Base-by-base conservation (phyloP, 768 basidiomycete species). In the Lactifluus rugatus region DNA sequence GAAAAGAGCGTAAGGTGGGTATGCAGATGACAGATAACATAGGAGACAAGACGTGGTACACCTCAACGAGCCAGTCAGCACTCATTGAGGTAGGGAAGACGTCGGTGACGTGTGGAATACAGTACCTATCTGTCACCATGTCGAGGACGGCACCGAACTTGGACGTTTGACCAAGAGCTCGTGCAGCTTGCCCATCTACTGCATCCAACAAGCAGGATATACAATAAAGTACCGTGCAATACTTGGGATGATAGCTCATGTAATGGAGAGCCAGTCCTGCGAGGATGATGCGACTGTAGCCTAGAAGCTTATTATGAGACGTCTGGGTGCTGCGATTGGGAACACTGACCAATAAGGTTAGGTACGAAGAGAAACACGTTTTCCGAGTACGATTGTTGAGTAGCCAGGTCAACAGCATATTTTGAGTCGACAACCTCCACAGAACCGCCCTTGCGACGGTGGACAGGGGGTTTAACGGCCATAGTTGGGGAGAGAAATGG, bases 81-180 rank as follows among this genome's bases (percentile, higher is more conserved):
- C 19, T 8, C 11, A 39, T 7, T 25, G 14, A n/a, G 19, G 34
- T 3, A 37, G 37, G 10, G 32, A 36, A 36, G 25, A 45, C 17
- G 41, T 39, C 52, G 28, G 11, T 10, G 34, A 48, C 26, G n/a
- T 11, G 26, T 10, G 23, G 70, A 84, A 63, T 63, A 95, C 93
- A 84, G 62, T 63, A 95, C 93, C 95, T 77, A 71, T 99, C 96
- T 6, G 96, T 98, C 42, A 99, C 95, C 96, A 99, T 99, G 72
- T 99, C 96, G 66, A 99, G 74, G 45, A 98, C 95, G 3, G 93
- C 93, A 23, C 96, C 96, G 72, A 98, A 97, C 74, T 95, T 94
- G 54, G 89, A 93, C 5, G 92, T 87, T 73, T 99, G 94, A 11
- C 83, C 84, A 42, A 96, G 75, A 0, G 84, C 83, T 47, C 96